Base-by-base conservation (phyloP, 1,139 yeast genomes). In the Suhomyces kunorum region DNA sequence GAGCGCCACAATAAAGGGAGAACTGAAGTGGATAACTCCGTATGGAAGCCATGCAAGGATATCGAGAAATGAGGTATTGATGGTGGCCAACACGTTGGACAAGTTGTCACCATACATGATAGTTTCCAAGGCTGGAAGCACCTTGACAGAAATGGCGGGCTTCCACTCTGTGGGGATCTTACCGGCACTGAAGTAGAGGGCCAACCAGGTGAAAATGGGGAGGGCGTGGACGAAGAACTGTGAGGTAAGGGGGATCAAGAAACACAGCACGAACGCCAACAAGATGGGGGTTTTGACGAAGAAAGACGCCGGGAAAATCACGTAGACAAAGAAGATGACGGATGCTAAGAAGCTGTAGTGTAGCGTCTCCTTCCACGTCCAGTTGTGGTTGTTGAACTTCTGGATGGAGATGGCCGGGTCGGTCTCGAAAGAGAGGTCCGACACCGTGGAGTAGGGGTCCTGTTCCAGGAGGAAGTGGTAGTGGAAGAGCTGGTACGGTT, bases 31-130 rank as follows among this genome's bases (percentile, higher is more conserved):
- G 49, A 87, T 74, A 18, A 92, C 61, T 5, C 98, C 98, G 61
- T 92, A 92, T 3, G 99, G 99, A 40, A 94, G 64, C 98, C 98
- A 92, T 7, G 98, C 97, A 36, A 88, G 58, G 18, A 92, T 70
- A 59, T 92, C 99, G 42, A 89, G 71, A 6, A 81, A 55, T 3
- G 85, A 62, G 48, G 75, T 78, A 23, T 87, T 83, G 14, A 81
- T 70, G 3, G 94, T 78, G 2, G 98, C 95, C 54, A 92, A 74
- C 26, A 92, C 83, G 55, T 86, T 88, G 40, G 94, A 83, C 55
- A 94, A 74, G 62, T 92, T 88, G 56, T 92, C 98, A 39, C 98
- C 98, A 57, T 88, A 92, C 48, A 92, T 71, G 45, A 92, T 86
- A 25, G 97, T 89, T 61, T 92, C 99, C 67, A 90, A 75, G 2